Evolutionary conservation across 108 stramenopile species (phyloP), one percentile per base, ranked within the genome.

Genomic region (Pelagomonas calceolata): DNA sequence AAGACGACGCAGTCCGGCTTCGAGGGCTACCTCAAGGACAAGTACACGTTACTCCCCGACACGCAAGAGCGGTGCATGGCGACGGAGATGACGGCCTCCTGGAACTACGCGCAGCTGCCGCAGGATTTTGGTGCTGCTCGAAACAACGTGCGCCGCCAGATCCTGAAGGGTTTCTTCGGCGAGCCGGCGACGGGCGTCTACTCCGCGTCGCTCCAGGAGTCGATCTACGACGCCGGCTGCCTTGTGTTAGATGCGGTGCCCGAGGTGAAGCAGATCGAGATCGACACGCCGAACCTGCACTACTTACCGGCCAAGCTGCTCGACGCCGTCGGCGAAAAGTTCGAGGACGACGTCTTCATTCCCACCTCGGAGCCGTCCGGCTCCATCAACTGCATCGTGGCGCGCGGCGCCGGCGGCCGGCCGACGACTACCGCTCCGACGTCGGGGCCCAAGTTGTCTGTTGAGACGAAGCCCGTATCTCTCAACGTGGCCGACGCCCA

Each of bases 1-100:
- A 83, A 83, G 76, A 83, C 81, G 32, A 83, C 82, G 0, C 82
- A 83, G 76, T 73, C 71, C 17, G 79, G 80, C 30, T 83, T 83
- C 76, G 77, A 51, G 34, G 34, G 71, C 65, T 83, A 80, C 44
- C 79, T 69, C 75, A 73, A 66, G 67, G 78, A 79, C 67, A 45
- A 44, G 16, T 79, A 75, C 44, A 84, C 82, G 32, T 69, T 80
- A 14, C 70, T 85, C 36, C 82, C 82, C 32, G 78, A 78, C 46
- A 75, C 66, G 12, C 60, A 66, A 31, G 82, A 83, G 36, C 78
- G 82, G 74, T 82, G 72, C 72, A 18, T 76, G 70, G 36, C 67
- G 21, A 74, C 73, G 12, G 66, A 74, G 44, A 32, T 74, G 73
- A 37, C 35, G 29, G 66, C 73, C 29, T 43, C 68, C 21, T 74